A percentile compares a stretch with the other conserved stretches of the same genome.
These are phyloP conservation scores for Pseudoscleropodium purum DNA, from an alignment of 225 moss, liverwort and hornwort genomes.

Conservation along the genomic window DNA sequence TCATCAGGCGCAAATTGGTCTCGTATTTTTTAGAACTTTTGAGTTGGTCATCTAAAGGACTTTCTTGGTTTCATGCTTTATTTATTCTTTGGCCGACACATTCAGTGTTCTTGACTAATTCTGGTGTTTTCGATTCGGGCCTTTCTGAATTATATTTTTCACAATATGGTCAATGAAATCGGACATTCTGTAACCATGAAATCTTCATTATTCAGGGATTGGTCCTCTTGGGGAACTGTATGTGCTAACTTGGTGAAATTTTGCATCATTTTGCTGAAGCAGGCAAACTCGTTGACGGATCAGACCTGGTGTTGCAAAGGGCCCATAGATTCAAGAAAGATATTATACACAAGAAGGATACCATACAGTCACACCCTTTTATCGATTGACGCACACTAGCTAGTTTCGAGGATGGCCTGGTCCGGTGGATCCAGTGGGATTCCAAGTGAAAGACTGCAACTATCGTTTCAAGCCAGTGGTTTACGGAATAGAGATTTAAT, in stretches of 20 bases:
- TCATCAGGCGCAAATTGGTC: background rate
- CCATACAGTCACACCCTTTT: background rate
- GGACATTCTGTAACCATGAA: background rate
- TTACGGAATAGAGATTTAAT: constrained; percentile 24
- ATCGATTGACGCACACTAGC: background rate
- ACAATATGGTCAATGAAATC: background rate
- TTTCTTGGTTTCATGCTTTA: background rate
- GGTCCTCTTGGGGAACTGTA: background rate
- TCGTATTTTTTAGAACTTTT: background rate
- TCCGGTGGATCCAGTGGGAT: constrained; percentile 7
- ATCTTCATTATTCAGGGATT: background rate
- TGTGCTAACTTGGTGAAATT: background rate
- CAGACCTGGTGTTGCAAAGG: background rate
- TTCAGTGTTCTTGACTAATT: background rate
- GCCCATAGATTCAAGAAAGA: background rate
- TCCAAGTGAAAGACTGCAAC: constrained; percentile 5
- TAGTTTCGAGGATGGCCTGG: constrained; percentile 4
- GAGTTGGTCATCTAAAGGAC: background rate
- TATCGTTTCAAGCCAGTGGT: constrained; percentile 25
- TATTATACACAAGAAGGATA: background rate
- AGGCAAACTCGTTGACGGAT: background rate
- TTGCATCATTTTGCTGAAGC: background rate
- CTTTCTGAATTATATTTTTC: background rate
- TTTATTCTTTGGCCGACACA: background rate
- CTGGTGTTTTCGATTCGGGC: background rate